Base-by-base conservation (phyloP, 495 filamentous ascomycete species). In the Hyaloscypha bicolor region DNA sequence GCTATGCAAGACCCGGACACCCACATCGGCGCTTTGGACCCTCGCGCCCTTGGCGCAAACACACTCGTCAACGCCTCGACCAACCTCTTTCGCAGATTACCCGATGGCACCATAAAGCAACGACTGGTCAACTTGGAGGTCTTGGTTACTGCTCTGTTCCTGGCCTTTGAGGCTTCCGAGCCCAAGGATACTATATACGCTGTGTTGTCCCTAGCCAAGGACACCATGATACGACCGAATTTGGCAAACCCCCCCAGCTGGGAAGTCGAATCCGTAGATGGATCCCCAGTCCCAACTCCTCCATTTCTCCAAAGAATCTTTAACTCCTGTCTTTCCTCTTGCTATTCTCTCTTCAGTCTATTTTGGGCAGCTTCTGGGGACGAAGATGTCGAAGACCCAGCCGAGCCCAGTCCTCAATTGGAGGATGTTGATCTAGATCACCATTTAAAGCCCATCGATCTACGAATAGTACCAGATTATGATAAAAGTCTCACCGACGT, bases 41-140 rank as follows among this genome's bases (percentile, higher is more conserved):
- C 25, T 1, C 72, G 73, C 8, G 71, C 63, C 21, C 69, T 79
- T 8, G 76, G 77, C 1, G 77, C 79, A 2, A 77, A 72, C 25
- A 69, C 73, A 5, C 60, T 80, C 8, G 77, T 80, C 4, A 63
- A 79, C 12, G 76, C 73, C 16, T 78, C 73, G 4, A 72, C 64
- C 14, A 73, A 74, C 11, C 64, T 80, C 5, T 80, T 77, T 56
- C 66, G 75, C 32, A 48, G 64, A 12, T 62, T 68, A 12, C 30
- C 65, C 9, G 39, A 55, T 52, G 66, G 66, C 4, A 8, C 51
- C 5, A 60, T 69, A n/a, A 12, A 42, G 29, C 30, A 69, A 30
- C 53, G 66, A 11, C 37, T 69, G 11, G 30, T 69, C 9, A 37
- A 31, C 9, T 66, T 79, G 25, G 75, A 79, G 60, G 70, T 72